Evolutionary conservation across 2,329 filamentous ascomycete genomes (phyloP).

Genomic region (Pestalotiopsis sp.): DNA sequence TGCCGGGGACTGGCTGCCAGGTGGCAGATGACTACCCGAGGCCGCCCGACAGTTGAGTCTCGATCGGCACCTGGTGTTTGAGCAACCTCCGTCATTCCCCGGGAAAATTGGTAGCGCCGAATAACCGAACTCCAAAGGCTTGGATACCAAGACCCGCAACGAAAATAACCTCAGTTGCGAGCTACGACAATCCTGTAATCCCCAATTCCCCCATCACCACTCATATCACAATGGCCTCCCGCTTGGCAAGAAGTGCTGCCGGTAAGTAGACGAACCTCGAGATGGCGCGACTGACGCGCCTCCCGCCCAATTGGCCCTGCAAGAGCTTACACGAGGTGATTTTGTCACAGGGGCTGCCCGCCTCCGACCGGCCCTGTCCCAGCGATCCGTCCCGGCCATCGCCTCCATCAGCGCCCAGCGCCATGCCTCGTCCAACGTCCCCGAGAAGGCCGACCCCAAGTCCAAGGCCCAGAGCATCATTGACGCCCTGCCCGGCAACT

Average conservation of each 20-base stretch:
- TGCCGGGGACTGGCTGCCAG: neutral
- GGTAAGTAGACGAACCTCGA: conserved; percentile 62
- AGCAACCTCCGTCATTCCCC: neutral
- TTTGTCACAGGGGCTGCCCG: conserved; percentile 74
- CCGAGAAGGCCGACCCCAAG: conserved; percentile 80
- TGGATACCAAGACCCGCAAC: conserved; percentile 10
- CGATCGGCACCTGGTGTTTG: neutral
- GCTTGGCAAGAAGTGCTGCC: conserved; percentile 91
- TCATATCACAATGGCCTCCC: conserved; percentile 89
- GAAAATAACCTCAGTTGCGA: conserved; percentile 15
- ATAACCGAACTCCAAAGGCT: conserved; percentile 4
- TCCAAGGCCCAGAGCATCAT: conserved; percentile 96
- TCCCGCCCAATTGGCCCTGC: conserved; percentile 36
- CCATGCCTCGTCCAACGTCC: conserved; percentile 69
- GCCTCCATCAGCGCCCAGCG: conserved; percentile 67
- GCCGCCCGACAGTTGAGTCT: neutral
- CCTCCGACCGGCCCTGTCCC: conserved; percentile 78
- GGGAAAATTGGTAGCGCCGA: conserved; percentile 12
- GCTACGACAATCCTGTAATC: conserved; percentile 34
- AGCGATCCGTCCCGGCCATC: conserved; percentile 74
- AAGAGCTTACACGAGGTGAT: conserved; percentile 19
- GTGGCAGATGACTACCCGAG: neutral
- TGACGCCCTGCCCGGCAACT: conserved; percentile 89
- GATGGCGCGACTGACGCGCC: conserved; percentile 2
- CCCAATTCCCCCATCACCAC: conserved; percentile 51